Evolutionary conservation across 768 basidiomycete species (phyloP).

Genomic region (Artomyces pyxidatus): DNA sequence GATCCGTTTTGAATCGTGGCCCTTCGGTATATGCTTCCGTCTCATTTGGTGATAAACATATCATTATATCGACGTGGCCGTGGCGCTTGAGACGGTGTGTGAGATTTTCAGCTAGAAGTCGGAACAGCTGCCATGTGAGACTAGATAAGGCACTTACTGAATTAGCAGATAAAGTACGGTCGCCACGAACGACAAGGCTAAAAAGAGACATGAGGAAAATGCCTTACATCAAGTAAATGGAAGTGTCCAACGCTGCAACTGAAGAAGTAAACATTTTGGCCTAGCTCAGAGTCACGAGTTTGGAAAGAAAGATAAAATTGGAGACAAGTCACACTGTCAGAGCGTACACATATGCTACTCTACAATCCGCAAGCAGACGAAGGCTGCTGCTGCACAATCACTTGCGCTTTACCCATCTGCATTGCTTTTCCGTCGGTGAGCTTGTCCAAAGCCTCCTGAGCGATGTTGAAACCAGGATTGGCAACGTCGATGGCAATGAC

Average conservation of each 20-base stretch:
- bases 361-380: conserved; percentile 19
- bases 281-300: not conserved
- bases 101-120: too few relatives aligned
- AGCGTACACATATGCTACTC: not conserved
- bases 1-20: too few relatives aligned
- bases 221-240: too few relatives aligned
- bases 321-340: not conserved
- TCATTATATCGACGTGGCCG: too few relatives aligned
- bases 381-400: conserved; percentile 20
- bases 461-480: conserved; percentile 30
- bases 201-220: too few relatives aligned
- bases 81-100: too few relatives aligned
- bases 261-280: not conserved
- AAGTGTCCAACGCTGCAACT: not conserved
- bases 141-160: too few relatives aligned
- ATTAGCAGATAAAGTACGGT: too few relatives aligned
- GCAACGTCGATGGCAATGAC: conserved; percentile 47
- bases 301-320: not conserved
- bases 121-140: too few relatives aligned
- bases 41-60: too few relatives aligned
- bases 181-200: too few relatives aligned
- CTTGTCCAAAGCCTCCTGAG: conserved; percentile 22
- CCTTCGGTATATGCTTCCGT: too few relatives aligned
- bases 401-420: conserved; percentile 20
- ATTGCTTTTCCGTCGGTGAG: conserved; percentile 21